A percentile compares a stretch with the other conserved stretches of the same genome.
Evolutionary conservation across 495 filamentous ascomycete genomes (phyloP).

Genomic region (Aspergillus affinis): DNA sequence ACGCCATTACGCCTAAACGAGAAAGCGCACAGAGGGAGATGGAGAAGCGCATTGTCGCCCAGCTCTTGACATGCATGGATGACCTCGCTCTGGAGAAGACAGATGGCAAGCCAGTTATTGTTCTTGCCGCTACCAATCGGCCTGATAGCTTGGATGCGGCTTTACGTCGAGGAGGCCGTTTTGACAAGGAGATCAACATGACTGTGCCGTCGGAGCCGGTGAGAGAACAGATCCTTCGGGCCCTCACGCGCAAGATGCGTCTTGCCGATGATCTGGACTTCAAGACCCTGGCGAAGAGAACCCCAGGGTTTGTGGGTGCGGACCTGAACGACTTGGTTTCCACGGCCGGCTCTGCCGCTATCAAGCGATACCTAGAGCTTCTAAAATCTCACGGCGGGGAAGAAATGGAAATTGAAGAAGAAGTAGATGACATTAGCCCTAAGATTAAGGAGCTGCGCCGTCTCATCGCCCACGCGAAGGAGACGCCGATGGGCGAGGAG

Average conservation of each 20-base stretch:
- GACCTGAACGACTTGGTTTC: constrained; percentile 84
- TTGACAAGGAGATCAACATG: constrained; percentile 92
- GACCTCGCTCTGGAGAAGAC: constrained; percentile 79
- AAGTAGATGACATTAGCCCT: constrained; percentile 33
- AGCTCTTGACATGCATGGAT: constrained; percentile 87
- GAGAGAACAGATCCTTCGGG: constrained; percentile 78
- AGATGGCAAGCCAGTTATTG: constrained; percentile 85
- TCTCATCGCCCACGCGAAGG: constrained; percentile 53
- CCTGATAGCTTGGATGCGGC: constrained; percentile 90
- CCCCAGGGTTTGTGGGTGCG: constrained; percentile 93
- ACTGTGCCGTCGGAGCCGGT: constrained; percentile 87
- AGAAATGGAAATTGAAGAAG: constrained; percentile 54
- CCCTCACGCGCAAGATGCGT: constrained; percentile 68
- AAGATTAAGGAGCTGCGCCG: constrained; percentile 52
- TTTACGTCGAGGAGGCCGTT: constrained; percentile 79
- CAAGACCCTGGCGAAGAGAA: constrained; percentile 76
- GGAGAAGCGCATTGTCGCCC: constrained; percentile 94
- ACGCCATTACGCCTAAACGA: constrained; percentile 91
- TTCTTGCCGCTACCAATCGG: constrained; percentile 89
- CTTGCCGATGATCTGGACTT: constrained; percentile 76
- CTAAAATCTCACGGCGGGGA: constrained; percentile 50
- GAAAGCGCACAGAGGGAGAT: constrained; percentile 95
- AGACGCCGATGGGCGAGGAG: constrained; percentile 47
- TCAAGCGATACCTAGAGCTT: constrained; percentile 56
- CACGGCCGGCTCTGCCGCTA: constrained; percentile 66